Evolutionary conservation across 495 filamentous ascomycete genomes (phyloP).

Genomic region (Amphirosellinia nigrospora): DNA sequence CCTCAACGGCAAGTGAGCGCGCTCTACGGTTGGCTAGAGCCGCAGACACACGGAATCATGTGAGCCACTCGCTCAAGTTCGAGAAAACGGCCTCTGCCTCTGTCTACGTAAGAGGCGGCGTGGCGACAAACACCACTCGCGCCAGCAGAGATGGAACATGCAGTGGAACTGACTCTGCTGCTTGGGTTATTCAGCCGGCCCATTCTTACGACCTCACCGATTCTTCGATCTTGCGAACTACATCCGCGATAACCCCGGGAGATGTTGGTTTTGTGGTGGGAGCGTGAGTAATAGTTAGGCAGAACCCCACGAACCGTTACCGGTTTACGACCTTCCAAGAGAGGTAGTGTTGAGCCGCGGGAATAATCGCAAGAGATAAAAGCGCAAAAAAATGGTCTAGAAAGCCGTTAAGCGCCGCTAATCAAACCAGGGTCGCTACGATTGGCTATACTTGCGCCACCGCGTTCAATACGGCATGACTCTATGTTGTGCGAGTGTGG

Average conservation of each 20-base stretch:
- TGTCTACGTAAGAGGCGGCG: neutral
- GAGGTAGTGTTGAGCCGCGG: neutral
- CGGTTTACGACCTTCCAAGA: slow-evolving; percentile 19
- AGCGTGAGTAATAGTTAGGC: neutral
- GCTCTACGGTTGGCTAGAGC: slow-evolving; percentile 13
- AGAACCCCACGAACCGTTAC: neutral
- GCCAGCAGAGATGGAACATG: neutral
- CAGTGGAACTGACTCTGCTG: neutral
- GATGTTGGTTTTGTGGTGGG: neutral
- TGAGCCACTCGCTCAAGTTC: slow-evolving; percentile 9
- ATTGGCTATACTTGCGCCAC: slow-evolving; percentile 21
- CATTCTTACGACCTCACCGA: slow-evolving; percentile 3
- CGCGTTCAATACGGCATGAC: neutral
- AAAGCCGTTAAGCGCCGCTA: slow-evolving; percentile 21
- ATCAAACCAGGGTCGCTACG: neutral
- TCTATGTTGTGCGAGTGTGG: slow-evolving; percentile 2
- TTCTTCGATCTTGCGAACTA: neutral
- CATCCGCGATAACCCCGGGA: slow-evolving; percentile 1
- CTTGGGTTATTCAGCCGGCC: slow-evolving; percentile 4
- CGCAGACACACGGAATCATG: slow-evolving; percentile 14
- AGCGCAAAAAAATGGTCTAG: neutral
- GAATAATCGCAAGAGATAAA: slow-evolving; percentile 3
- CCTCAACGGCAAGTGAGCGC: neutral
- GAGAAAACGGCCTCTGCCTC: neutral
- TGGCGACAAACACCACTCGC: neutral